Percentiles rank a stretch among this genome's conserved stretches.
Evolutionary conservation across 306 rosid species (phyloP).

Genomic region (Calophaca sinica): DNA sequence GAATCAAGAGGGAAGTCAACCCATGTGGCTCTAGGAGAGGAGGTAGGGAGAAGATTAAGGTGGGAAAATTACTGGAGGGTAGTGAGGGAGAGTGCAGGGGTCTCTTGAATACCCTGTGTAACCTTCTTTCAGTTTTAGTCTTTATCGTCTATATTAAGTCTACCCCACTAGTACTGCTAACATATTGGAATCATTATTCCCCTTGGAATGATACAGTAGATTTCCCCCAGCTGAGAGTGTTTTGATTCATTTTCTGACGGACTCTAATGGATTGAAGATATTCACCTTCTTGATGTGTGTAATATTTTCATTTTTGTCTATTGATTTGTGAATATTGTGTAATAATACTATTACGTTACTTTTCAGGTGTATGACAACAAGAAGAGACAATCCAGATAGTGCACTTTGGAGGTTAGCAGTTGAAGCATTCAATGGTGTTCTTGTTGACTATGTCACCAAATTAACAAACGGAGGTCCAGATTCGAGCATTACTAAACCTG

Average conservation of each 20-base stretch:
- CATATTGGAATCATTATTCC: not conserved
- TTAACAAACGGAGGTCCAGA: constrained; percentile 56
- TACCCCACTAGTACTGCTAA: not conserved
- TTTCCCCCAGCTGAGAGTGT: constrained; percentile 11
- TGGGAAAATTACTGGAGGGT: not conserved
- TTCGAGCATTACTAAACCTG: constrained; percentile 66
- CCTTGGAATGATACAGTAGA: not conserved
- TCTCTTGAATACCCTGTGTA: constrained; percentile 1
- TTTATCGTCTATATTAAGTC: not conserved
- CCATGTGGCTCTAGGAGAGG: constrained; percentile 1
- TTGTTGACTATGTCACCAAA: constrained; percentile 67
- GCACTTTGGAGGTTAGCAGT: constrained; percentile 92
- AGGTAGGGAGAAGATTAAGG: not conserved
- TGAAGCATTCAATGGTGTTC: constrained; percentile 74
- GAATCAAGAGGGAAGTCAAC: not conserved
- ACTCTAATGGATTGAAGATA: constrained; percentile 42
- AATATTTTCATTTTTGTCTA: constrained; percentile 22
- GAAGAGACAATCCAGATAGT: constrained; percentile 91
- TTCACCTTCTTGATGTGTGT: constrained; percentile 21
- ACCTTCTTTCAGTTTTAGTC: constrained; percentile 17
- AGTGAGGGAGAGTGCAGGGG: not conserved
- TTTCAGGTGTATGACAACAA: constrained; percentile 92
- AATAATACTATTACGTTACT: constrained; percentile 38
- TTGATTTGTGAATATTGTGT: constrained; percentile 12
- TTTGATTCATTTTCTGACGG: not conserved